These are phyloP conservation scores for Lactarius psammicola DNA, from an alignment of 768 basidiomycete genomes.

Conservation along the genomic window DNA sequence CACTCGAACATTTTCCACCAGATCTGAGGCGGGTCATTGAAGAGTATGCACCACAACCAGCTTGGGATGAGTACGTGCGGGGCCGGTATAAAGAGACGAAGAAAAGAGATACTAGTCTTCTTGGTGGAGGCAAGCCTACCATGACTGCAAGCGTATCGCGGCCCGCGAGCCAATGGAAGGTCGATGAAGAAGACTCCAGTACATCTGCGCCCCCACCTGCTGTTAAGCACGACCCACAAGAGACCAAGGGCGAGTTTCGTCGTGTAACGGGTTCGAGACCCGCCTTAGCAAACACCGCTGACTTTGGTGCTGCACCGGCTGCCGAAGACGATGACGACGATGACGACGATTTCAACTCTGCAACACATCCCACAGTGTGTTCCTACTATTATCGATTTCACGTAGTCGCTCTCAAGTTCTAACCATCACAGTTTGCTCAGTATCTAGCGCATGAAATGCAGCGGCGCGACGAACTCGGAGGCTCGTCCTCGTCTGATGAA, in stretches of 20 bases:
- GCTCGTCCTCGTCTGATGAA: conserved; percentile 47
- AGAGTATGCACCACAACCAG: conserved; percentile 66
- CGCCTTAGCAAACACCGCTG: conserved; percentile 53
- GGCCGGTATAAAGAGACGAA: conserved; percentile 86
- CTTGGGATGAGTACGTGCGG: conserved; percentile 89
- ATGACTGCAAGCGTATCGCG: conserved; percentile 35
- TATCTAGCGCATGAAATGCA: conserved; percentile 77
- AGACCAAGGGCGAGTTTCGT: conserved; percentile 57
- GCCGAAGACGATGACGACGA: conserved; percentile 47
- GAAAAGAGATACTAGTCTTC: conserved; percentile 68
- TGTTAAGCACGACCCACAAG: conserved; percentile 28
- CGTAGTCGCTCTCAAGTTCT: not conserved
- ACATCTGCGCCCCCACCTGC: conserved; percentile 15
- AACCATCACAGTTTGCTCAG: conserved; percentile 60
- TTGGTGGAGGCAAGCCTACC: conserved; percentile 85
- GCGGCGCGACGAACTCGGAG: conserved; percentile 55
- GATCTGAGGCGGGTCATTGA: conserved; percentile 68
- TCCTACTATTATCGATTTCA: conserved; percentile 8
- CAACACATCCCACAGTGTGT: conserved; percentile 47
- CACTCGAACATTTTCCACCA: conserved; percentile 82
- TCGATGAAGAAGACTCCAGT: conserved; percentile 52
- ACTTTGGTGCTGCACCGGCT: conserved; percentile 55
- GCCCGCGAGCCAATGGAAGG: conserved; percentile 52
- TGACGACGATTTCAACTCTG: conserved; percentile 45
- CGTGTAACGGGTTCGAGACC: conserved; percentile 45